phyloP scores from a whole-genome alignment of 2,329 filamentous ascomycete species.

The Alternaria sp. region DNA sequence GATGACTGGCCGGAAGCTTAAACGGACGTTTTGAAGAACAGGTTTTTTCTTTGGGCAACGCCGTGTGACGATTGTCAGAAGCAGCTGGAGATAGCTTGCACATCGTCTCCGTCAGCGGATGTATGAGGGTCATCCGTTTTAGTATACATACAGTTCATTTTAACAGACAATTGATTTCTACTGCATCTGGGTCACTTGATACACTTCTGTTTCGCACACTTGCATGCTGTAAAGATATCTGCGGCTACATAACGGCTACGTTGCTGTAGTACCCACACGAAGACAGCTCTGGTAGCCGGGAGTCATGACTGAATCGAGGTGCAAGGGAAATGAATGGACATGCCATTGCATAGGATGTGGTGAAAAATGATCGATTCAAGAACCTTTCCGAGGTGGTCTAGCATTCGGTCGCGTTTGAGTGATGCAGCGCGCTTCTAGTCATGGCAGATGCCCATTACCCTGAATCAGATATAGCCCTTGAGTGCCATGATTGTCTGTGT shows the following conservation, averaged over 20 bases:
- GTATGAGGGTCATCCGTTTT: neutral
- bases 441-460: neutral
- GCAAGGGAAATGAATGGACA: neutral
- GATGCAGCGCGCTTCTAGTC: neutral
- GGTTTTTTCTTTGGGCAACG: neutral
- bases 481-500: neutral
- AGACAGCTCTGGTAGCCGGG: neutral
- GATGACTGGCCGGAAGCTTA: conserved; percentile 5
- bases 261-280: neutral
- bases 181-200: neutral
- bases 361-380: neutral
- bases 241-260: neutral
- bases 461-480: neutral
- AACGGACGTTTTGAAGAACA: neutral
- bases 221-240: neutral
- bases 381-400: neutral
- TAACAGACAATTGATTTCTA: neutral
- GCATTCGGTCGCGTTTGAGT: neutral
- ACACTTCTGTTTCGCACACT: neutral
- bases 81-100: neutral
- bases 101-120: neutral
- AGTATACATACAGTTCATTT: neutral
- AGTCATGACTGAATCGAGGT: neutral
- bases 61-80: neutral
- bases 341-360: neutral